Evolutionary conservation across 495 filamentous ascomycete species (phyloP).

Genomic region (Trichocladium antarcticum): DNA sequence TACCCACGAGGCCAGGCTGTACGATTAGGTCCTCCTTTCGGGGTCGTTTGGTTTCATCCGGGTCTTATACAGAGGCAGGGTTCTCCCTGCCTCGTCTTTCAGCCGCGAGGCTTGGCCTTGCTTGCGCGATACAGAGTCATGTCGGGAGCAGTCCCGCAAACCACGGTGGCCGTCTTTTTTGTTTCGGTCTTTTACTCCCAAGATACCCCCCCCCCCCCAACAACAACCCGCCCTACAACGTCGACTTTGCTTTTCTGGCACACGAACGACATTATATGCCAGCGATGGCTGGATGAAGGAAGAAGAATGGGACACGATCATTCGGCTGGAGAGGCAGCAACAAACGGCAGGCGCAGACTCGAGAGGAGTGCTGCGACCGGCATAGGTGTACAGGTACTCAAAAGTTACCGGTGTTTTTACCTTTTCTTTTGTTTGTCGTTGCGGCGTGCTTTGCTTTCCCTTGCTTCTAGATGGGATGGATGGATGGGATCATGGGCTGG

Average conservation of each 20-base stretch:
- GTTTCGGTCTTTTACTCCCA: constrained; percentile 12
- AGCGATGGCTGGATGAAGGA: constrained; percentile 2
- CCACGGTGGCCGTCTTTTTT: constrained; percentile 8
- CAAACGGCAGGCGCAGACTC: background rate
- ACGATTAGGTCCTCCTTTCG: constrained; percentile 28
- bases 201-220: background rate
- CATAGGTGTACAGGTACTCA: constrained; percentile 11
- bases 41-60: constrained; percentile 21
- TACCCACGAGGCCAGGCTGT: constrained; percentile 21
- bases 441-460: too few relatives aligned
- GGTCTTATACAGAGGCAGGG: constrained; percentile 15
- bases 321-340: background rate
- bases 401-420: constrained; percentile 11
- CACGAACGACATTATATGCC: background rate
- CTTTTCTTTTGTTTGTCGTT: background rate
- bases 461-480: background rate
- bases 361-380: background rate
- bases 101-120: background rate
- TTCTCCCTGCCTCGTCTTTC: background rate
- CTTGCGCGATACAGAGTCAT: constrained; percentile 11
- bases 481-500: constrained; percentile 1
- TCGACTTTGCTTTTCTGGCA: background rate
- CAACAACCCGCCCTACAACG: background rate
- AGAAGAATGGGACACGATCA: background rate
- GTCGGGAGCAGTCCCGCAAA: constrained; percentile 23